Conservation (phyloP, 192 early-diverging fungal genomes). For the Gonapodya prolifera region DNA sequence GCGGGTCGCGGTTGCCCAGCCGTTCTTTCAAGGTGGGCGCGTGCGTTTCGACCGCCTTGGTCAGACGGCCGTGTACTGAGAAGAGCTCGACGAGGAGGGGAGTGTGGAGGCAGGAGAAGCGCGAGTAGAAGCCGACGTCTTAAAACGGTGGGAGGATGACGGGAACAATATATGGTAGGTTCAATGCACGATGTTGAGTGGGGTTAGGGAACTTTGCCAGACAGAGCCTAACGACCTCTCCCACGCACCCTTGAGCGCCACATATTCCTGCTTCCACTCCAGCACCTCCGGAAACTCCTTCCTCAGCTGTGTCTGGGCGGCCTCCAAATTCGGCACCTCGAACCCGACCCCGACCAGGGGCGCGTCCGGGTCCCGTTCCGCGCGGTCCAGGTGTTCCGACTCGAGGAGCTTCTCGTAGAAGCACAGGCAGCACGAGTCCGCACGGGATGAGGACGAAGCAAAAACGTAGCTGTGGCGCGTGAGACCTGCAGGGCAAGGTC, state of each 20-base stretch:
- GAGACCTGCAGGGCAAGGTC: neutral
- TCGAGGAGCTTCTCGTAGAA: neutral
- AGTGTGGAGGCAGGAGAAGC: neutral
- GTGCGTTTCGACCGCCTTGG: neutral
- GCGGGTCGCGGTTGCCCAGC: neutral
- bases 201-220: neutral
- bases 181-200: neutral
- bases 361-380: neutral
- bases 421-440: neutral
- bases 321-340: slow-evolving; percentile 34
- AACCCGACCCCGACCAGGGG: slow-evolving; percentile 15
- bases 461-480: neutral
- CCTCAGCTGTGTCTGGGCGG: slow-evolving; percentile 23
- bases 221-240: neutral
- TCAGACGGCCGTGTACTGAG: neutral
- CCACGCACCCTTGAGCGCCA: neutral
- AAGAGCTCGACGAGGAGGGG: neutral
- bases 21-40: neutral
- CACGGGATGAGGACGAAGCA: neutral
- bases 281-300: slow-evolving; percentile 13
- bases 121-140: neutral
- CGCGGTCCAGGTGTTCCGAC: neutral
- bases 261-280: neutral
- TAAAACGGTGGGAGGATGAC: neutral
- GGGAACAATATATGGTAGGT: no score